Evolutionary conservation across 441 rosid species (phyloP), one percentile per base, ranked within the genome.

Genomic region (Adansonia madagascariensis): DNA sequence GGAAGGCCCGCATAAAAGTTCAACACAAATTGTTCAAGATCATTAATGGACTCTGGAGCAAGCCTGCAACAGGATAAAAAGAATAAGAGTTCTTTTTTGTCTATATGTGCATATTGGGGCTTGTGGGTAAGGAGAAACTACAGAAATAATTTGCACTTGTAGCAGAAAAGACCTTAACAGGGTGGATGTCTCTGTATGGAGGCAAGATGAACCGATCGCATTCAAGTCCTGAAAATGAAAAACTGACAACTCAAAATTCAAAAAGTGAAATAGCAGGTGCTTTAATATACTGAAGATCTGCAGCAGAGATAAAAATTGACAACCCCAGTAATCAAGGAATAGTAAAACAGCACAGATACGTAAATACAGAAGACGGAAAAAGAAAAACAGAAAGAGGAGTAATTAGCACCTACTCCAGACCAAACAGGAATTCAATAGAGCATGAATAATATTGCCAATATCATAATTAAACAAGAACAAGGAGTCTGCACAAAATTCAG

Each of bases 1-100:
- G 99, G 92, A 82, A 94, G 94, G 81, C 77, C 78, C 60, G 15
- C 77, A 82, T 87, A 92, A 84, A 93, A 93, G 7, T 85, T 84
- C 69, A 75, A 80, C 46, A 89, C 94, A 81, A 88, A 88, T 67
- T 86, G 81, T 78, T 89, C 92, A 86, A 97, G 88, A 79, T 88
- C 91, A 82, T 85, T 79, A 80, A 88, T 77, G 67, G 91, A 87
- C 20, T 86, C 88, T 44, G 95, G 95, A 80, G 91, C 94, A 88
- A 90, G 90, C 86, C 99, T 96, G 88, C 86, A 70, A 27, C 52
- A 84, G 71, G 84, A 74, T 10, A 73, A 60, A 71, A 56, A 17
- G 77, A 81, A 5, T 73, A 18, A 65, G 64, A 20, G 46, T 75
- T 61, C 4, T 24, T 14, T 46, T 24, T 50, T 9, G 12, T 6